phyloP scores from a whole-genome alignment of 2,329 filamentous ascomycete species.

The Microsporum ferrugineum region DNA sequence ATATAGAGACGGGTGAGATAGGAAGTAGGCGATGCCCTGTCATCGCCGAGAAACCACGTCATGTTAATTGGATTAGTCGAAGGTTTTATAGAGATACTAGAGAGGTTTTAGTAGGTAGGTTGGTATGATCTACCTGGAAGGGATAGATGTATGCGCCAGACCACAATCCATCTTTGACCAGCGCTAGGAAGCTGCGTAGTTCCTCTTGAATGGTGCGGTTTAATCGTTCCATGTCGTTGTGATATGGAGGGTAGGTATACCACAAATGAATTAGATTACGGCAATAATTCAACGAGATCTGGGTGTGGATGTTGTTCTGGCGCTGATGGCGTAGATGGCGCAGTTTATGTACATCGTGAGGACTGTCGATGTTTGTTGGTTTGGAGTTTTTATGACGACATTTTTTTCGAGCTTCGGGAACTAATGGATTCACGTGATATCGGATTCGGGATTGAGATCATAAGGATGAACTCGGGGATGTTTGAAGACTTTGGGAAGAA shows the following conservation, averaged over 20 bases:
- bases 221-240: conserved; percentile 38
- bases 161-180: conserved; percentile 57
- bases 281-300: neutral
- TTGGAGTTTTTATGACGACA: neutral
- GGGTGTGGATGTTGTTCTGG: neutral
- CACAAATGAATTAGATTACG: neutral
- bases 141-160: conserved; percentile 81
- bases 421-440: too few species aligned
- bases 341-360: neutral
- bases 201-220: conserved; percentile 56
- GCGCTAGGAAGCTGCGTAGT: conserved; percentile 50
- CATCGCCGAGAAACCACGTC: too few species aligned
- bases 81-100: too few species aligned
- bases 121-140: conserved; percentile 45
- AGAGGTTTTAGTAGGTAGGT: neutral
- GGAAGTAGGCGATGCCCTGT: conserved; percentile 51
- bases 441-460: too few species aligned
- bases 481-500: neutral
- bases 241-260: neutral
- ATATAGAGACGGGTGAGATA: conserved; percentile 48
- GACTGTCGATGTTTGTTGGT: neutral
- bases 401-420: too few species aligned
- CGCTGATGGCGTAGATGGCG: neutral
- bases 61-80: too few species aligned
- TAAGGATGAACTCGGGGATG: neutral